phyloP scores from a whole-genome alignment of 768 basidiomycete species.

The Astraeus odoratus region DNA sequence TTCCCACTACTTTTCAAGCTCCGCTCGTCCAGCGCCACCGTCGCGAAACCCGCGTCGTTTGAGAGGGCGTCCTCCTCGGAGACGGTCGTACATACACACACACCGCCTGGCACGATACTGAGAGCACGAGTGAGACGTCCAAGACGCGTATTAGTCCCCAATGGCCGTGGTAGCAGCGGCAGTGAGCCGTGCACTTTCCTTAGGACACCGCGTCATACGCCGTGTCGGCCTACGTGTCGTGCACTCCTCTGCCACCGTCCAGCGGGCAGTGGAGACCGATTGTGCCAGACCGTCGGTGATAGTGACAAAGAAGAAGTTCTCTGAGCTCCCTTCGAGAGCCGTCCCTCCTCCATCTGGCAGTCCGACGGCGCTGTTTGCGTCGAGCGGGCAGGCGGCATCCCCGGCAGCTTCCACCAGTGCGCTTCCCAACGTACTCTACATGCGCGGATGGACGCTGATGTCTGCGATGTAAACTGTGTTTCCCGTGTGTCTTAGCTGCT shows the following conservation, averaged over 20 bases:
- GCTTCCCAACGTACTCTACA: not conserved
- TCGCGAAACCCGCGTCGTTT: conserved; percentile 21
- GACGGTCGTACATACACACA: conserved; percentile 7
- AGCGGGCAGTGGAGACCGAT: not conserved
- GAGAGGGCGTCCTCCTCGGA: not conserved
- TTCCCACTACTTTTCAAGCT: conserved; percentile 27
- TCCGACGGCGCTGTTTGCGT: too few species aligned
- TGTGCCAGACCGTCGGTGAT: conserved; percentile 6
- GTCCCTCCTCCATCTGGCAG: not conserved
- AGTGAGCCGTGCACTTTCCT: not conserved
- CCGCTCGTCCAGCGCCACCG: conserved; percentile 27
- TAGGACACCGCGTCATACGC: not conserved
- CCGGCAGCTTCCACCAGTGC: not conserved
- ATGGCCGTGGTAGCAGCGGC: too few species aligned
- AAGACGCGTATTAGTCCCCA: conserved; percentile 8
- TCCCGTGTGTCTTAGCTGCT: not conserved
- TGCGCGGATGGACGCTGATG: not conserved
- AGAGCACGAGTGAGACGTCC: too few species aligned
- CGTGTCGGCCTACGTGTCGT: conserved; percentile 9
- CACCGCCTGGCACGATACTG: too few species aligned
- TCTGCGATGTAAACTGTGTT: not conserved
- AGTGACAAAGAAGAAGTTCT: conserved; percentile 44
- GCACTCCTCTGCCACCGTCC: conserved; percentile 1
- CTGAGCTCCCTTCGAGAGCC: conserved; percentile 44
- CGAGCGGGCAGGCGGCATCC: too few species aligned